Evolutionary conservation across 352 stramenopile genomes (phyloP).

Genomic region (Pythium periplocum): DNA sequence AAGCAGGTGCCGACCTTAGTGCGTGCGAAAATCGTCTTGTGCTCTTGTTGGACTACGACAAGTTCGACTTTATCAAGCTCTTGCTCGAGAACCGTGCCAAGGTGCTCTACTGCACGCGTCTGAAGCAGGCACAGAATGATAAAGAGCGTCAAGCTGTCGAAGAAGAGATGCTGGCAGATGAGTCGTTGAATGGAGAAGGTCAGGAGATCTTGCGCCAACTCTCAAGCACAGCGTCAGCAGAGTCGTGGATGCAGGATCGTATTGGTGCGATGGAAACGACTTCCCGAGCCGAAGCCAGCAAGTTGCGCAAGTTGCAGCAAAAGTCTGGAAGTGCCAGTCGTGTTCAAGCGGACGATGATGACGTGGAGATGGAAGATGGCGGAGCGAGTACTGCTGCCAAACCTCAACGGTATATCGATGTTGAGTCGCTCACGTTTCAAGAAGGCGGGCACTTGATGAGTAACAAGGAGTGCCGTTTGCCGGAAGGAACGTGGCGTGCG

Average conservation of each 20-base stretch:
- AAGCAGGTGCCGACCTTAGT: slow-evolving; percentile 63
- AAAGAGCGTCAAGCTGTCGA: slow-evolving; percentile 89
- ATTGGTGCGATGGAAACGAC: slow-evolving; percentile 83
- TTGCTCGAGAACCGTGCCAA: slow-evolving; percentile 94
- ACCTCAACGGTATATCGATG: slow-evolving; percentile 89
- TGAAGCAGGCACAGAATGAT: slow-evolving; percentile 96
- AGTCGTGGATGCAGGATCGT: slow-evolving; percentile 94
- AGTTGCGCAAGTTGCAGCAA: slow-evolving; percentile 72
- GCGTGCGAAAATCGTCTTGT: slow-evolving; percentile 97
- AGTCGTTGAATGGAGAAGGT: slow-evolving; percentile 87
- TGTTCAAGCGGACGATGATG: slow-evolving; percentile 24
- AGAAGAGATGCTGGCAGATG: slow-evolving; percentile 77
- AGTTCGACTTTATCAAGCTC: slow-evolving; percentile 99
- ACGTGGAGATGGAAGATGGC: slow-evolving; percentile 49
- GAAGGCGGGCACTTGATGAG: slow-evolving; percentile 97
- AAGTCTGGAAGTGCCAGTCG: slow-evolving; percentile 24
- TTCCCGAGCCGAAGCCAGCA: slow-evolving; percentile 76
- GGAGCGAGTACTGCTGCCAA: slow-evolving; percentile 22
- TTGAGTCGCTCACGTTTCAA: slow-evolving; percentile 93
- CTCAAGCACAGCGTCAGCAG: slow-evolving; percentile 78
- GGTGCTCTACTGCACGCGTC: slow-evolving; percentile 95
- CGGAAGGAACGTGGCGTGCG: slow-evolving; percentile 94
- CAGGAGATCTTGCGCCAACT: slow-evolving; percentile 90
- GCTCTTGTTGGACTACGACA: slow-evolving; percentile 97
- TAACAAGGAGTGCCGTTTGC: slow-evolving; percentile 96